Percentiles rank a stretch among this genome's conserved stretches.
phyloP scores from a whole-genome alignment of 2,329 filamentous ascomycete genomes.

The Penicillium sp. region DNA sequence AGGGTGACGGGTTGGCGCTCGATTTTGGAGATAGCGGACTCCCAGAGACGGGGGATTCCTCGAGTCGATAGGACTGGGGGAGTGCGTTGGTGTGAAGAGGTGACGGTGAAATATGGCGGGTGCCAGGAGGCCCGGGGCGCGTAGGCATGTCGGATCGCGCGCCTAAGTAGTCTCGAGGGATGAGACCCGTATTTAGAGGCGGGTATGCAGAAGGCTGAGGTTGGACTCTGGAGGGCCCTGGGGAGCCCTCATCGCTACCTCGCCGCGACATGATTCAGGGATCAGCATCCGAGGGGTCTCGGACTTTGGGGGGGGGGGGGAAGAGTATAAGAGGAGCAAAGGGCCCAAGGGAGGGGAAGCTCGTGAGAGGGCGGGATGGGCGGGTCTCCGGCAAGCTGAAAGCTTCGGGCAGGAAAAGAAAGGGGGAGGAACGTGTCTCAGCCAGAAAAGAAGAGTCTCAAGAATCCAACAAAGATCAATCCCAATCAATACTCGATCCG shows the following conservation, averaged over 20 bases:
- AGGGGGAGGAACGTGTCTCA: constrained; percentile 13
- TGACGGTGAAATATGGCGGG: constrained; percentile 34
- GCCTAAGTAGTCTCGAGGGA: constrained; percentile 40
- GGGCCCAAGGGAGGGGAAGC: constrained; percentile 7
- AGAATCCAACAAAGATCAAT: not conserved
- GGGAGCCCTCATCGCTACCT: constrained; percentile 28
- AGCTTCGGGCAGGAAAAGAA: constrained; percentile 15
- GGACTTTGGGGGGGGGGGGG: not conserved
- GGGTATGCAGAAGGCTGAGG: constrained; percentile 15
- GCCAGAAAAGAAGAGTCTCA: constrained; percentile 1
- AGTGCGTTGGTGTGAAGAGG: constrained; percentile 35
- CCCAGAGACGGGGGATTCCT: constrained; percentile 28
- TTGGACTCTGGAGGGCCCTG: constrained; percentile 17
- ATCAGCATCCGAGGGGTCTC: constrained; percentile 25
- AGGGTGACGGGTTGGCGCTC: constrained; percentile 24
- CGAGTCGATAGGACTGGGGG: constrained; percentile 22
- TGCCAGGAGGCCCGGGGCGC: constrained; percentile 26
- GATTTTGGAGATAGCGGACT: constrained; percentile 32
- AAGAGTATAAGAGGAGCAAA: constrained; percentile 7
- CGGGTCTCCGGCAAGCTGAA: constrained; percentile 23
- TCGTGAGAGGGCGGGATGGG: constrained; percentile 11
- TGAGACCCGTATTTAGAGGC: constrained; percentile 30
- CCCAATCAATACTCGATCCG: not conserved
- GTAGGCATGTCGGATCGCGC: constrained; percentile 32
- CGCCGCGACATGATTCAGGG: constrained; percentile 40